These are phyloP conservation scores for Nothophoma quercina DNA, from an alignment of 2,329 filamentous ascomycete genomes.

Conservation along the genomic window DNA sequence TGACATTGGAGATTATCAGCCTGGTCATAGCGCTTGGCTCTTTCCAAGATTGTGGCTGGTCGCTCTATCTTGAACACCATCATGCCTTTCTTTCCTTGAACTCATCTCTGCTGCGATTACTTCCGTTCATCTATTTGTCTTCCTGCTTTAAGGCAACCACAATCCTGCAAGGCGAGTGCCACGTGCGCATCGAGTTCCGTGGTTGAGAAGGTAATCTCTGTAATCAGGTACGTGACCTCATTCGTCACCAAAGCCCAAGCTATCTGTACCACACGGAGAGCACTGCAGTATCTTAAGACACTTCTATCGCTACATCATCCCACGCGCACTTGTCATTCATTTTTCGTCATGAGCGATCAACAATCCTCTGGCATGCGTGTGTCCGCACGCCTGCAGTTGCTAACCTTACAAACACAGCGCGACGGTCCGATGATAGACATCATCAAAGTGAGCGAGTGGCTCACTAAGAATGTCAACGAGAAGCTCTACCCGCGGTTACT, in stretches of 20 bases:
- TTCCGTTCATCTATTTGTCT: background rate
- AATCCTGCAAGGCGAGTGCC: background rate
- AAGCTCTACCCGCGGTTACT: constrained; percentile 55
- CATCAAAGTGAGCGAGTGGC: constrained; percentile 53
- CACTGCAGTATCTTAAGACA: background rate
- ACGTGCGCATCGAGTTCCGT: background rate
- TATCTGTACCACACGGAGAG: background rate
- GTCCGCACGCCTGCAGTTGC: constrained; percentile 3
- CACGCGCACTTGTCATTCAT: background rate
- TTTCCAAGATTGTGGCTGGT: constrained; percentile 17
- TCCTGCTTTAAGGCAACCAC: background rate
- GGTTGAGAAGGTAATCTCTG: background rate
- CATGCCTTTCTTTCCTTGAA: background rate
- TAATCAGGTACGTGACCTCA: constrained; percentile 17
- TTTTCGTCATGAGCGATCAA: constrained; percentile 1
- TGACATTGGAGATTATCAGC: constrained; percentile 13
- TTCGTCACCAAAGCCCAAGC: constrained; percentile 4
- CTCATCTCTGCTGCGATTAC: background rate
- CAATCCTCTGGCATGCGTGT: background rate
- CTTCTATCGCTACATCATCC: background rate
- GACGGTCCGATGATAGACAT: constrained; percentile 53
- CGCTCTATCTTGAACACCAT: constrained; percentile 1
- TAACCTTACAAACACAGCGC: constrained; percentile 14
- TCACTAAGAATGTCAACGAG: constrained; percentile 55
- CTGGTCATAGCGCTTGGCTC: constrained; percentile 7